Base-by-base conservation (phyloP, 768 basidiomycete species). In the Boletus edulis region DNA sequence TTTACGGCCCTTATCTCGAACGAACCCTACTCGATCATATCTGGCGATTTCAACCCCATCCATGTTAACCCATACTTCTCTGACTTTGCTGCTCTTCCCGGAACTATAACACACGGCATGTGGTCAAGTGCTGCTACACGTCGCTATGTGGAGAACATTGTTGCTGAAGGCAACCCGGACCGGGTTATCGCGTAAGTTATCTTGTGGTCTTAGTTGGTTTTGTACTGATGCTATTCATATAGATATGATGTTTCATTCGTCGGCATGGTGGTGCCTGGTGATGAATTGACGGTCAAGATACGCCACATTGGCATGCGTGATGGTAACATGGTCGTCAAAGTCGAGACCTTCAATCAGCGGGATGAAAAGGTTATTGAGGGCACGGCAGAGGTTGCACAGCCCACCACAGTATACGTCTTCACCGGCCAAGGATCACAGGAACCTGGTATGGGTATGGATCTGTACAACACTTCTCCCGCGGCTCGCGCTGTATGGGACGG, bases 31-130 rank as follows among this genome's bases (percentile, higher is more conserved):
- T 98, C 95, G 5, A 85, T 86, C 71, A 82, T 95, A 46, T 99
- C 97, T 0, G 95, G 96, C 43, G 96, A 99, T 73, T 98, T 93
- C 80, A 98, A 99, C 72, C 97, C 97, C 29, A 99, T 99, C 62
- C 97, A 99, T 70, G 79, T 97, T 71, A 98, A 99, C 73, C 96
- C 97, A 0, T 98, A 98, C 79, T 98, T 99, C 77, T 85, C 97
- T 22, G 88, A 94, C 69, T 92, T 89, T 58, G 95, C 96, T 3
- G 83, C 86, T 6, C 84, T 99, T 14, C 95, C 96, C 24, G 89
- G 91, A 14, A 99, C 97, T 11, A 98, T 99, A 67, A 98, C 97
- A 4, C 97, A 98, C 66, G 97, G 97, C 50, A 84, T 98, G 76
- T 98, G 94, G 92, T 87, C 93, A 3, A 94, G 91, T 62, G 97